phyloP scores from a whole-genome alignment of 768 basidiomycete species.

The Strobilomyces echinocephalus region DNA sequence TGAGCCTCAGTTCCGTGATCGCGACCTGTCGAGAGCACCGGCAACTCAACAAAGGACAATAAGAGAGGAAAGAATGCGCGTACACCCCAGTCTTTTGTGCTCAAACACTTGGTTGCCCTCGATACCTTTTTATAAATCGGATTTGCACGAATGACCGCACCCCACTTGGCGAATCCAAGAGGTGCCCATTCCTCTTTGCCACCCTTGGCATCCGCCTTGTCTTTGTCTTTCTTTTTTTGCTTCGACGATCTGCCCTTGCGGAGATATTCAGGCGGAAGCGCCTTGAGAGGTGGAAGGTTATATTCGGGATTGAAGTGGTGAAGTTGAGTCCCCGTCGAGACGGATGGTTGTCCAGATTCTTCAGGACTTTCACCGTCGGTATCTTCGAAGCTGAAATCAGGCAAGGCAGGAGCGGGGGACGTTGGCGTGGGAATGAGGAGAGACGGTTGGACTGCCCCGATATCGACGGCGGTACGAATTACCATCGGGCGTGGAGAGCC shows the following conservation, averaged over 20 bases:
- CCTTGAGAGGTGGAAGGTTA: conserved; percentile 50
- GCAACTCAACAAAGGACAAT: not conserved
- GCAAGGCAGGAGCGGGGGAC: conserved; percentile 28
- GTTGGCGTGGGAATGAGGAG: conserved; percentile 36
- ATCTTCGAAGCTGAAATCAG: conserved; percentile 32
- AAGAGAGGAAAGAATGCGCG: conserved; percentile 27
- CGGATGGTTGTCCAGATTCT: conserved; percentile 11
- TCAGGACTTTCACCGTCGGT: conserved; percentile 25
- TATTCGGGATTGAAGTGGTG: conserved; percentile 45
- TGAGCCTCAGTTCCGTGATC: conserved; percentile 69
- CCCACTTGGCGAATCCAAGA: conserved; percentile 67
- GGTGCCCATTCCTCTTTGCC: conserved; percentile 61
- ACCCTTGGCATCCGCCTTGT: conserved; percentile 46
- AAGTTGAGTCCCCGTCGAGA: conserved; percentile 20
- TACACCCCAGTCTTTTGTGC: conserved; percentile 79
- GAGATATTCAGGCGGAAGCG: conserved; percentile 51
- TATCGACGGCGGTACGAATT: conserved; percentile 27
- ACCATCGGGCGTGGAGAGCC: conserved; percentile 15
- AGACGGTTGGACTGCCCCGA: conserved; percentile 22
- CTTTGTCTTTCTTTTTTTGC: conserved; percentile 50
- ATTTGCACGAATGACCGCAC: conserved; percentile 69
- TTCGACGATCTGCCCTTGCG: conserved; percentile 46
- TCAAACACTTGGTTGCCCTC: conserved; percentile 72
- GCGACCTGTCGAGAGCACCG: conserved; percentile 51
- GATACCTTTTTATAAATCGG: conserved; percentile 68